Base-by-base conservation (phyloP, 176 grass and related monocot genomes). In the Triticum timopheevii region DNA sequence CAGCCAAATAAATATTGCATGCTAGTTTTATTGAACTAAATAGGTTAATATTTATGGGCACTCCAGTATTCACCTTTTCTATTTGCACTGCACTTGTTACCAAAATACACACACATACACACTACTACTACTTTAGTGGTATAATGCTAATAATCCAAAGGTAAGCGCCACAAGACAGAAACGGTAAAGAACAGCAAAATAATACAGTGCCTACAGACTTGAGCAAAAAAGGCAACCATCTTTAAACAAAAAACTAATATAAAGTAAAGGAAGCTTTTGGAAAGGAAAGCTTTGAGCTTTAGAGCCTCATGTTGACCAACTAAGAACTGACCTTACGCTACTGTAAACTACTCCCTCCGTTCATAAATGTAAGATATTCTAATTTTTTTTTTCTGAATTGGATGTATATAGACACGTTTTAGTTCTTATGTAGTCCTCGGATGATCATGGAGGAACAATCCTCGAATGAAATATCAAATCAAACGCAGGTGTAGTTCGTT, bases 191-290 rank as follows among this genome's bases (percentile, higher is more conserved):
- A 0, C 3, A 8, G 35, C 11, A 17, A 50, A 64, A 63, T 63
- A 72, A 54, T 80, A 19, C 47, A 38, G 75, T 47, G 15, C 50
- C 49, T 47, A 27, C 42, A 80, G 20, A 36, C 47, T 71, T 30
- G 2, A 81, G 65, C 58, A 86, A 67, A 79, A 78, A 82, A 67
- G 65, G 35, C 9, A 28, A 50, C 8, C 38, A 38, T 75, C 54
- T 82, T 65, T 38, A 30, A 5, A 24, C 50, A 34, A 49, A 1
- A 82, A 24, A 17, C 58, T 80, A 76, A 76, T 19, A 71, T 42
- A 31, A 70, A 70, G 70, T 82, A 52, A 70, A 86, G 39, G 9
- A 42, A 30, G 63, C 16, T 72, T 65, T 40, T 36, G 52, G 34
- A 65, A 49, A 79, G 23, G 15, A 24, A 70, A 80, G 17, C 36